Conservation (phyloP, 345 rosid species). For the Salix suchowensis region DNA sequence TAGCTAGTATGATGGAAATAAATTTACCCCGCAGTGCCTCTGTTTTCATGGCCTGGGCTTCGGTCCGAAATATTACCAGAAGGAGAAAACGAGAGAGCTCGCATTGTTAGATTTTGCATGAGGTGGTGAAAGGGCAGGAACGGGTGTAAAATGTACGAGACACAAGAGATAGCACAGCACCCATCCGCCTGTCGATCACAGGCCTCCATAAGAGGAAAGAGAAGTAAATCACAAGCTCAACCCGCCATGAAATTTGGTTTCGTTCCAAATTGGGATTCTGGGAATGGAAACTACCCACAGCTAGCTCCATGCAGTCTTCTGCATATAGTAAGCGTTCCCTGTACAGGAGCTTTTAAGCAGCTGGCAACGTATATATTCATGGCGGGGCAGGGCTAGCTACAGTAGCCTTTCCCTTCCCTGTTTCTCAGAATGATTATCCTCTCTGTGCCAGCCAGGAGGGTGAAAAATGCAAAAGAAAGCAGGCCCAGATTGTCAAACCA, state of each 20-base stretch:
- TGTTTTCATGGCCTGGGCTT: too few species aligned
- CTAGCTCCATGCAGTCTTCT: background rate
- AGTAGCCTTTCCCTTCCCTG: too few species aligned
- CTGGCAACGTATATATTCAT: too few species aligned
- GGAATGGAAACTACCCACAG: background rate
- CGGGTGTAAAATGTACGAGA: background rate
- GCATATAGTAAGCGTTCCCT: too few species aligned
- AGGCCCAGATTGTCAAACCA: background rate
- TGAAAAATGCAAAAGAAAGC: background rate
- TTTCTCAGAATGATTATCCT: too few species aligned
- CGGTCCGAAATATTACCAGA: too few species aligned
- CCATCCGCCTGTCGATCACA: background rate
- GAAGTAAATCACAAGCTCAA: background rate
- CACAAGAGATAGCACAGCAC: background rate
- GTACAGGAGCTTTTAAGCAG: too few species aligned
- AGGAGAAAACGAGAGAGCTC: too few species aligned
- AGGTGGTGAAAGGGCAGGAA: background rate
- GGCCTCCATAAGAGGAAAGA: background rate
- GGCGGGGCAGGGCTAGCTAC: background rate
- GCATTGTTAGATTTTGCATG: too few species aligned
- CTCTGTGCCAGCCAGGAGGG: too few species aligned
- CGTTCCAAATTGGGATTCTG: background rate
- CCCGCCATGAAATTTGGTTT: background rate
- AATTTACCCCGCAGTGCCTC: too few species aligned
- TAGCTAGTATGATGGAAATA: too few species aligned